A percentile compares a stretch with the other conserved stretches of the same genome.
Conservation (phyloP, 148 eudicot species). For the Nepenthes gracilis region DNA sequence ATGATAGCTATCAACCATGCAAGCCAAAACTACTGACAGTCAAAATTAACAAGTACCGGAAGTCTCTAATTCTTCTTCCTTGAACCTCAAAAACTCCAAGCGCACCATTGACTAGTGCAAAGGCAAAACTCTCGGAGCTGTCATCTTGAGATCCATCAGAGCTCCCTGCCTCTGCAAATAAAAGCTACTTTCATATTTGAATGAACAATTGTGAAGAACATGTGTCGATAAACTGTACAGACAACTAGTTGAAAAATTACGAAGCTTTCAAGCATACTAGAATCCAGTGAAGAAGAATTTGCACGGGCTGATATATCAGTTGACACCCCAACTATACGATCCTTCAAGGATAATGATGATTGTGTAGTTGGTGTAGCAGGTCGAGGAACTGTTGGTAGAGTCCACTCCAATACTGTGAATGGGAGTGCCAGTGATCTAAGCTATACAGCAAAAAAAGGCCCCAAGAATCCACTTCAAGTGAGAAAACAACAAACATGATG, state of each 20-base stretch:
- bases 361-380: constrained; percentile 54
- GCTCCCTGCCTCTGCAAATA: constrained; percentile 41
- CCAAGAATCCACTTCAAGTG: background rate
- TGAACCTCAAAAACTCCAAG: constrained; percentile 99
- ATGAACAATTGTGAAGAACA: constrained; percentile 4
- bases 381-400: constrained; percentile 92
- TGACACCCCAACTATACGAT: constrained; percentile 31
- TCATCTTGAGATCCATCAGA: constrained; percentile 90
- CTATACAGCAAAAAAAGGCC: constrained; percentile 30
- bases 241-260: constrained; percentile 3
- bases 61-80: constrained; percentile 91
- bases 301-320: constrained; percentile 42
- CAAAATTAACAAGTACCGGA: constrained; percentile 38
- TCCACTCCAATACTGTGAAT: constrained; percentile 97
- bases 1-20: background rate
- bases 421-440: constrained; percentile 99
- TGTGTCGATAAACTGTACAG: too few species aligned
- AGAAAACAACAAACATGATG: background rate
- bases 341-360: constrained; percentile 45
- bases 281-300: constrained; percentile 38
- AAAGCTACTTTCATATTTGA: background rate
- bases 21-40: background rate
- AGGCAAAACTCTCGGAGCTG: constrained; percentile 81
- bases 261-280: constrained; percentile 41
- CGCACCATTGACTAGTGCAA: constrained; percentile 96